phyloP scores from a whole-genome alignment of 2,329 filamentous ascomycete species.

The Juglanconis oblonga region DNA sequence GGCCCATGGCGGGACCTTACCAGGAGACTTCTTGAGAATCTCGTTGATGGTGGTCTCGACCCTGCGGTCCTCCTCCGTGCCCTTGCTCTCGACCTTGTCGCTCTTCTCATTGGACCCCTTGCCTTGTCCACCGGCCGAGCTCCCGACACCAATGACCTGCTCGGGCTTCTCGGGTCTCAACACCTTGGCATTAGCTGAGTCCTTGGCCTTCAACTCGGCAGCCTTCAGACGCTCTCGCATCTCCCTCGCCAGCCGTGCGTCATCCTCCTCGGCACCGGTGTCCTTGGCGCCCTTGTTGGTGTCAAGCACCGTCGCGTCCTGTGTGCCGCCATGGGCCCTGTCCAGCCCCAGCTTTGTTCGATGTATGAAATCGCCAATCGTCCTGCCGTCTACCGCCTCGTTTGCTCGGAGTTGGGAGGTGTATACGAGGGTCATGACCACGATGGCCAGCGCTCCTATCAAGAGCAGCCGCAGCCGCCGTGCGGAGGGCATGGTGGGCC shows the following conservation, averaged over 20 bases:
- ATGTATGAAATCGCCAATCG: conserved; percentile 55
- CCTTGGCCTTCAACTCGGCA: conserved; percentile 67
- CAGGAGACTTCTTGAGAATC: conserved; percentile 81
- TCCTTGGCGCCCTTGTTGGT: conserved; percentile 38
- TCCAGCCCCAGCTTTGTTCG: conserved; percentile 57
- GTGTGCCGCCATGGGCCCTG: conserved; percentile 26
- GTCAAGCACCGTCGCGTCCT: conserved; percentile 38
- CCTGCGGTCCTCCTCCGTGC: conserved; percentile 58
- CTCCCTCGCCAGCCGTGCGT: conserved; percentile 48
- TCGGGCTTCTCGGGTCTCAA: conserved; percentile 58
- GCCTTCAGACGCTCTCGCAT: conserved; percentile 63
- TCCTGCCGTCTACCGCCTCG: conserved; percentile 41
- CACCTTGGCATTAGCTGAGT: conserved; percentile 64
- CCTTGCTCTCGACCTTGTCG: conserved; percentile 35
- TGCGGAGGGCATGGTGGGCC: conserved; percentile 59
- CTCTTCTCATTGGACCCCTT: conserved; percentile 41
- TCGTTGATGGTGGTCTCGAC: conserved; percentile 69
- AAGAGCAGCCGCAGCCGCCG: conserved; percentile 67
- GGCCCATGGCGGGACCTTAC: conserved; percentile 47
- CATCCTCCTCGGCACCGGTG: conserved; percentile 54
- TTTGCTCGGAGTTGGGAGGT: conserved; percentile 57
- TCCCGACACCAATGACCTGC: conserved; percentile 57
- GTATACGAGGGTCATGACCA: conserved; percentile 72
- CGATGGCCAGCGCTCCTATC: conserved; percentile 59
- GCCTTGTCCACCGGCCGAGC: conserved; percentile 50